Evolutionary conservation across 495 filamentous ascomycete species (phyloP).

Genomic region (Diplogelasinospora grovesii): DNA sequence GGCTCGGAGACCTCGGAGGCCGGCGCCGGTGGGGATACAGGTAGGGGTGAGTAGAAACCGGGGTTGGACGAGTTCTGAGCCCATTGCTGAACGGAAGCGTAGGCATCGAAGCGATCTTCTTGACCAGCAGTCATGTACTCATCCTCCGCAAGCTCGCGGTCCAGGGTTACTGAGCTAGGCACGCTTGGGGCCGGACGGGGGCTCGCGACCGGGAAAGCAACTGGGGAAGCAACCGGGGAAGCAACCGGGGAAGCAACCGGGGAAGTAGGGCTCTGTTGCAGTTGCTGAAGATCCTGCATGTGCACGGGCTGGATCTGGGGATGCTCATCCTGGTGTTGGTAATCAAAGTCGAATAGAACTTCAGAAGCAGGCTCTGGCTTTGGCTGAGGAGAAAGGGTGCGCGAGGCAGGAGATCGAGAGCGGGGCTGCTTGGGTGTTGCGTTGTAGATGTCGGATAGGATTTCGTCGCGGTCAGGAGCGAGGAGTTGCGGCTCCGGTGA

Average conservation of each 20-base stretch:
- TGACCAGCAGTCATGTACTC: conserved; percentile 44
- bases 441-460: conserved; percentile 47
- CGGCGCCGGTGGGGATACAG: conserved; percentile 29
- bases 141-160: conserved; percentile 31
- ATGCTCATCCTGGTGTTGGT: too few relatives aligned
- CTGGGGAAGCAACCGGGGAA: too few relatives aligned
- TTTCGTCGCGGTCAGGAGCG: conserved; percentile 36
- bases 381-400: conserved; percentile 16
- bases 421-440: conserved; percentile 33
- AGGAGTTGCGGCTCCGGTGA: conserved; percentile 22
- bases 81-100: conserved; percentile 51
- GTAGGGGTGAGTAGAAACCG: conserved; percentile 49
- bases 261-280: too few relatives aligned
- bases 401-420: conserved; percentile 14
- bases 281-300: too few relatives aligned
- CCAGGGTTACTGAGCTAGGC: conserved; percentile 21
- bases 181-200: conserved; percentile 4
- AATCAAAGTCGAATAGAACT: conserved; percentile 28
- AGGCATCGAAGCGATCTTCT: conserved; percentile 31
- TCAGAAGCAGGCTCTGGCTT: conserved; percentile 13
- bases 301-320: too few relatives aligned
- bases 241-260: too few relatives aligned
- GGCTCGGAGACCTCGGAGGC: conserved; percentile 38
- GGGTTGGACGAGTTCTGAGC: conserved; percentile 35
- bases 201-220: too few relatives aligned